Conservation (phyloP, 106 monocot genomes). For the Phalaenopsis equestris region DNA sequence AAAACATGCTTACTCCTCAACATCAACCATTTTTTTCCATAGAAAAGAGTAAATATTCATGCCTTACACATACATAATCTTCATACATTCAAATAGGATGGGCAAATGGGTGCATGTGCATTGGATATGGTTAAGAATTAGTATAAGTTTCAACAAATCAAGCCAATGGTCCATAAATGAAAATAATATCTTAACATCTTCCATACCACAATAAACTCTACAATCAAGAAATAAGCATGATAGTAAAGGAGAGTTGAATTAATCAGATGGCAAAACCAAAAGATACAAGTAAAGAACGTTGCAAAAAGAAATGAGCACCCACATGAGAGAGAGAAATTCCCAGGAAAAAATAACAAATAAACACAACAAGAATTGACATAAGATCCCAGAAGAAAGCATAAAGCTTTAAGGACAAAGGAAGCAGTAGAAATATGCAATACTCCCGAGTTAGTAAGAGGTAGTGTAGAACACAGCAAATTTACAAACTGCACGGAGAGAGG, state of each 20-base stretch:
- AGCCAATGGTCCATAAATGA: neutral
- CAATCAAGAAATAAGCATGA: neutral
- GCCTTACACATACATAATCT: too few species aligned
- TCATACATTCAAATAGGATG: too few species aligned
- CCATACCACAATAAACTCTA: neutral
- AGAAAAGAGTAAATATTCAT: neutral
- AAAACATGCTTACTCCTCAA: neutral
- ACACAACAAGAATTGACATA: neutral
- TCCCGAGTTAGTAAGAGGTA: neutral
- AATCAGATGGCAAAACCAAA: neutral
- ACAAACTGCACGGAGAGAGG: neutral
- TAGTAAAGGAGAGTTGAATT: neutral
- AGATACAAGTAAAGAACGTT: neutral
- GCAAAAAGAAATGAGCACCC: neutral
- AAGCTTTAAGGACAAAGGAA: neutral
- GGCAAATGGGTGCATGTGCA: neutral
- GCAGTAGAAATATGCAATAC: neutral
- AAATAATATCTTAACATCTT: neutral
- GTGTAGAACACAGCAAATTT: neutral
- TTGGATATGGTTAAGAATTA: neutral
- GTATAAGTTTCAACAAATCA: neutral
- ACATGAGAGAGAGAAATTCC: neutral
- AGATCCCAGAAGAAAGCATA: neutral
- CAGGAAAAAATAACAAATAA: neutral
- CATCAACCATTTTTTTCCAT: neutral